Evolutionary conservation across 768 basidiomycete species (phyloP).

Genomic region (Lanmaoa rubissima): DNA sequence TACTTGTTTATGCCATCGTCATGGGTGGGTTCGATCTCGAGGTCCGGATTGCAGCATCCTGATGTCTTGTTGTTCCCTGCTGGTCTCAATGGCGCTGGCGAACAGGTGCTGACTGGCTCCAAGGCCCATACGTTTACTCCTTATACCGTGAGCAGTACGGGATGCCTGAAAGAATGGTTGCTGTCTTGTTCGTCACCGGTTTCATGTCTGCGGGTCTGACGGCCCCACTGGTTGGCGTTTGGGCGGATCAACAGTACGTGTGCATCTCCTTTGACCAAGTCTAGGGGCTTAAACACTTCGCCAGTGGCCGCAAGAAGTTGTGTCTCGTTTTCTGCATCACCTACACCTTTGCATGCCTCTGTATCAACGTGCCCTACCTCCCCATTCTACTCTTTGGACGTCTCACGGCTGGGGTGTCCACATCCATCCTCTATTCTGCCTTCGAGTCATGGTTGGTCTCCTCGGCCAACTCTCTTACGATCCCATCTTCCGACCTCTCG

Average conservation of each 20-base stretch:
- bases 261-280: background rate
- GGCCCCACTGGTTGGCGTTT: conserved; percentile 70
- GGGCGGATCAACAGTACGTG: conserved; percentile 67
- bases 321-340: conserved; percentile 73
- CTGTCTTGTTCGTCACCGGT: conserved; percentile 74
- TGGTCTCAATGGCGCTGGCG: background rate
- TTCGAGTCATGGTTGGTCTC: conserved; percentile 81
- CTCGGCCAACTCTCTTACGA: conserved; percentile 47
- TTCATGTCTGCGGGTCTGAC: conserved; percentile 68
- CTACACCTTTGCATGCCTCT: conserved; percentile 58
- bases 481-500: conserved; percentile 59
- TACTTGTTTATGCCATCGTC: conserved; percentile 67
- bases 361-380: conserved; percentile 54
- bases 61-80: background rate
- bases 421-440: conserved; percentile 71
- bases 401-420: conserved; percentile 66
- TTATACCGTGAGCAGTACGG: conserved; percentile 67
- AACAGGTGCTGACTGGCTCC: conserved; percentile 74
- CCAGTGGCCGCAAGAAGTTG: conserved; percentile 62
- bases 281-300: background rate
- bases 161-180: conserved; percentile 62
- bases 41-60: background rate
- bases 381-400: conserved; percentile 64
- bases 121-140: conserved; percentile 78
- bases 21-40: conserved; percentile 52